Evolutionary conservation across 169 alveolate genomes (phyloP), one percentile per base, ranked within the genome.

Genomic region (Cryptosporidium andersoni): DNA sequence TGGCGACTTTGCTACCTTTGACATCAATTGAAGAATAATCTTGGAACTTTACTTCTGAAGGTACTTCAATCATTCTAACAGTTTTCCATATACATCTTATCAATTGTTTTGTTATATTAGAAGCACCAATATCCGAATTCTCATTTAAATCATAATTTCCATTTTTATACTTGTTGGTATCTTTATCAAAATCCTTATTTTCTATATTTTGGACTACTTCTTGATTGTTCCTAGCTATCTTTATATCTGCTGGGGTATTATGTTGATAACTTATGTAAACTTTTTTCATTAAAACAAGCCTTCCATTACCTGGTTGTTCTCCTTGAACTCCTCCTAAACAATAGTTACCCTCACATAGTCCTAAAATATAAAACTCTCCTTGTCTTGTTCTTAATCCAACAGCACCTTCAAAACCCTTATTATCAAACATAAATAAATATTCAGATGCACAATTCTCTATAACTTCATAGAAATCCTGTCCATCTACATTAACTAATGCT

Each of bases 391-490:
- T 74, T 16, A 74, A 68, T 58, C 85, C 85, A 4, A 74, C 45
- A 43, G 85, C 85, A 6, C 85, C 85, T 25, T 74, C 85, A 74
- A 74, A 74, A 6, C 85, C 85, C 52, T 74, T 74, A 16, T 74
- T 74, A 58, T 74, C 85, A 56, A 74, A 74, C 12, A 40, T 58
- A 58, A 74, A 74, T 16, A 40, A 40, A 7, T 74, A 68, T 37
- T 74, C 85, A 8, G 85, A 68, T 25, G 53, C 60, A 42, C 85
- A 74, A 6, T 66, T 74, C 37, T 74, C 85, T 37, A 74, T 25
- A 37, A 74, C 85, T 55, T 74, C 85, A 58, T 74, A 74, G 3
- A 68, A 74, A 5, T 74, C 85, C 2, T 45, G 64, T 45, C 60
- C 60, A 74, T 74, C 60, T 42, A 74, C 85, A 3, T 74, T 58